These are phyloP conservation scores for Chlamydomonas sphaeroides DNA, from an alignment of 139 green algal species.

Conservation along the genomic window DNA sequence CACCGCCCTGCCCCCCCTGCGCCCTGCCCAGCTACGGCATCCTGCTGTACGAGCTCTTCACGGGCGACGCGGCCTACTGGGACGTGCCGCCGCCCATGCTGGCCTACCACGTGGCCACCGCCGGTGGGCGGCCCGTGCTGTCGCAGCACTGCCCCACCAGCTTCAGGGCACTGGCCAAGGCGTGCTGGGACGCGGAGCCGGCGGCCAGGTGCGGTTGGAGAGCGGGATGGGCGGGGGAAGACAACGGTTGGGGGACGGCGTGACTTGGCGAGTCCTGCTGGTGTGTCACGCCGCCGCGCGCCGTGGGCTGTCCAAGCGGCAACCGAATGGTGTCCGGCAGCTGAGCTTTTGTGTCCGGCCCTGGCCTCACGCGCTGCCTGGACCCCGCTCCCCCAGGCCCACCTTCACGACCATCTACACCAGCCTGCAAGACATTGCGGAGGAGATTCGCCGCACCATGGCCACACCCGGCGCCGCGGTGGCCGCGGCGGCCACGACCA, in stretches of 20 bases:
- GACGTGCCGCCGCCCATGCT: slow-evolving; percentile 33
- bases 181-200: slow-evolving; percentile 10
- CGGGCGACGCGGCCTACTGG: slow-evolving; percentile 24
- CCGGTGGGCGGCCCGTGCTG: slow-evolving; percentile 17
- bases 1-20: no score
- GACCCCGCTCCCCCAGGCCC: neutral
- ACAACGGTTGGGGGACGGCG: neutral
- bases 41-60: slow-evolving; percentile 36
- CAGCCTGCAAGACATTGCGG: neutral
- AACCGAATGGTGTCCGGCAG: no score
- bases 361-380: neutral
- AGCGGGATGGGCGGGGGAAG: neutral
- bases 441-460: neutral
- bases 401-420: slow-evolving; percentile 9
- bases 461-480: no score
- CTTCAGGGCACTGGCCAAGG: slow-evolving; percentile 6
- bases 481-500: no score
- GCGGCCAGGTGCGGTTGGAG: neutral
- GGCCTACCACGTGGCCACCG: slow-evolving; percentile 29
- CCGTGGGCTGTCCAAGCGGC: no score
- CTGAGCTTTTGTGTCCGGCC: no score
- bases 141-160: neutral
- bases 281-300: no score
- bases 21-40: neutral
- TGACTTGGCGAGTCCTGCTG: neutral